A percentile compares a stretch with the other conserved stretches of the same genome.
phyloP scores from a whole-genome alignment of 495 filamentous ascomycete species.

The Hypoxylon rickii region DNA sequence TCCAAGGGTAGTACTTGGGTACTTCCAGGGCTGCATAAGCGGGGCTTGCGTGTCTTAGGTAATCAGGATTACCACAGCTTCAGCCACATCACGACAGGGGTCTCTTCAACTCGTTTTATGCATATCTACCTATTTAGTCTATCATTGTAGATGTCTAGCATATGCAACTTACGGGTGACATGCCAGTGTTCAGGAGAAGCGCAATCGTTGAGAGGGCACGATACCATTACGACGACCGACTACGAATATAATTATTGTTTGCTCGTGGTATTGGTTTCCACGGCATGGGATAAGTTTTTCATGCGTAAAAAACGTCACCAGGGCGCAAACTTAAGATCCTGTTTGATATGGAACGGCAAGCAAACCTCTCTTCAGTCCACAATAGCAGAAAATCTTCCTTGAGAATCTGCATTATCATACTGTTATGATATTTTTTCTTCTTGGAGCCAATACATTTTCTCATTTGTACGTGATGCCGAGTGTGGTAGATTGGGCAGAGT shows the following conservation, averaged over 20 bases:
- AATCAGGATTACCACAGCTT: background rate
- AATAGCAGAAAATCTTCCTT: background rate
- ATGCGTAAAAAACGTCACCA: too few relatives aligned
- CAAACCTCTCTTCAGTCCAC: conserved; percentile 11
- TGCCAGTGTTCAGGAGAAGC: too few relatives aligned
- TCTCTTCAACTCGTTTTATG: background rate
- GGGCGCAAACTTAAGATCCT: conserved; percentile 4
- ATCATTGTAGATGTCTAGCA: too few relatives aligned
- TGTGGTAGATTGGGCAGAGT: conserved; percentile 13
- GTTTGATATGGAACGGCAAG: conserved; percentile 6
- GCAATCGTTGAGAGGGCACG: too few relatives aligned
- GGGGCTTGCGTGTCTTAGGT: conserved; percentile 8
- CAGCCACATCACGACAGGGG: too few relatives aligned
- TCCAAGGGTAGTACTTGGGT: background rate
- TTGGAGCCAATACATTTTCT: background rate
- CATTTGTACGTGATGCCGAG: background rate
- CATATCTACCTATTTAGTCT: background rate
- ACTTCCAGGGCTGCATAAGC: conserved; percentile 20
- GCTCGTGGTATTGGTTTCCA: too few relatives aligned
- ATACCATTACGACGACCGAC: too few relatives aligned
- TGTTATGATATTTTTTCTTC: too few relatives aligned
- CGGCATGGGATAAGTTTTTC: too few relatives aligned
- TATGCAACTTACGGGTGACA: too few relatives aligned
- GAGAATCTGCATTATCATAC: too few relatives aligned
- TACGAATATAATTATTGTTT: too few relatives aligned